A percentile compares a stretch with the other conserved stretches of the same genome.
phyloP scores from a whole-genome alignment of 345 rosid genomes.

The Odontarrhena argentea region DNA sequence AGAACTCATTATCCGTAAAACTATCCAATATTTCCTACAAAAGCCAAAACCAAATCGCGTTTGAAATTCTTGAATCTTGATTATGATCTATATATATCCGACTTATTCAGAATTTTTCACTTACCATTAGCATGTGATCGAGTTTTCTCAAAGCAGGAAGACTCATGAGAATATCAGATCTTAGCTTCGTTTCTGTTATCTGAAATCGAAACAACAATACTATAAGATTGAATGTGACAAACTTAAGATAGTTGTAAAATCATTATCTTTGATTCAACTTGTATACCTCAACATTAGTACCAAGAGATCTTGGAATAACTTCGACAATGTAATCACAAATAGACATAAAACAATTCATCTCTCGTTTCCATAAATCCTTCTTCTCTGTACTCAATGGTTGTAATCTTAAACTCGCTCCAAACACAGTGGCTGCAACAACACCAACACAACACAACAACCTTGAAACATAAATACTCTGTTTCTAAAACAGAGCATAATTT shows the following conservation, averaged over 20 bases:
- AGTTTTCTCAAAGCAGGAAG: conserved; percentile 90
- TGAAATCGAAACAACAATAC: conserved; percentile 24
- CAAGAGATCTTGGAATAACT: conserved; percentile 59
- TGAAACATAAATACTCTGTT: conserved; percentile 15
- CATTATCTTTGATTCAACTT: not conserved
- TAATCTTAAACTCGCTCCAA: conserved; percentile 78
- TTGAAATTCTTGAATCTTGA: not conserved
- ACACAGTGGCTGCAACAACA: conserved; percentile 70
- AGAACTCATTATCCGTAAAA: conserved; percentile 74
- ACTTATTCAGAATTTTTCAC: conserved; percentile 16
- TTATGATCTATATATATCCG: not conserved
- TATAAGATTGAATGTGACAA: not conserved
- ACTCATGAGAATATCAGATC: conserved; percentile 76
- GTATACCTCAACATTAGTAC: conserved; percentile 66
- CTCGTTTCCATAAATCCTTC: conserved; percentile 83
- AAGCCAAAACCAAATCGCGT: not conserved
- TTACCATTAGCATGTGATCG: conserved; percentile 82
- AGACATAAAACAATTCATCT: conserved; percentile 86
- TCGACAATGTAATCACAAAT: conserved; percentile 84
- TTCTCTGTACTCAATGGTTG: conserved; percentile 88
- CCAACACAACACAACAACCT: not conserved
- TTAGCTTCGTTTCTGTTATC: conserved; percentile 70
- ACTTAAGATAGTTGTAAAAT: not conserved
- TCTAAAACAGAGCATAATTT: conserved; percentile 13
- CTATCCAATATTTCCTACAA: conserved; percentile 81